Conservation (phyloP, 768 basidiomycete species). For the Daedalea quercina region DNA sequence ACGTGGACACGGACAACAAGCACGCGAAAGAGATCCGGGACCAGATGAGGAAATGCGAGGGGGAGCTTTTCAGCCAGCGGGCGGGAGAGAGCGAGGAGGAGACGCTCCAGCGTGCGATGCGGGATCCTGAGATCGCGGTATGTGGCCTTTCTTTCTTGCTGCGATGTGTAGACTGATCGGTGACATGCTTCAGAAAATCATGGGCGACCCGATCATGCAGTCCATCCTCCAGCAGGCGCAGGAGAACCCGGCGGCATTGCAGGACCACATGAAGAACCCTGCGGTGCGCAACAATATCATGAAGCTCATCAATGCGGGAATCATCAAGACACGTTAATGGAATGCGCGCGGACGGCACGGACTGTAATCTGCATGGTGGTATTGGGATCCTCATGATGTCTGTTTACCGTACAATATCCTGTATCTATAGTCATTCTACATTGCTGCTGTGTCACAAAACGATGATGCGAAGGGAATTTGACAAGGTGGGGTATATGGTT, state of each 20-base stretch:
- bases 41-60: slow-evolving; percentile 74
- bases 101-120: slow-evolving; percentile 89
- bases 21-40: slow-evolving; percentile 79
- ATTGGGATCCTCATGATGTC: not conserved
- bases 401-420: not conserved
- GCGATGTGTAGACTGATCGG: not conserved
- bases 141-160: slow-evolving; percentile 23
- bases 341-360: not conserved
- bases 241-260: slow-evolving; percentile 76
- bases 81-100: slow-evolving; percentile 87
- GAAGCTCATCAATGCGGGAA: slow-evolving; percentile 88
- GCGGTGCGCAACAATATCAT: slow-evolving; percentile 72
- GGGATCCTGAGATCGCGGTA: slow-evolving; percentile 93
- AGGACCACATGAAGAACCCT: slow-evolving; percentile 96
- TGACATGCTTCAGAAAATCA: slow-evolving; percentile 50
- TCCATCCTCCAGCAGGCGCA: slow-evolving; percentile 94
- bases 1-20: slow-evolving; percentile 75
- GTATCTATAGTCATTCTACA: slow-evolving; percentile 9
- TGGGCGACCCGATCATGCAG: slow-evolving; percentile 91
- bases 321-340: slow-evolving; percentile 77
- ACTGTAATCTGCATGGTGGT: not conserved
- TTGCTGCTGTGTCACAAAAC: not conserved
- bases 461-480: too few species aligned
- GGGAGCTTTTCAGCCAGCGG: slow-evolving; percentile 73
- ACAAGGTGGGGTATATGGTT: too few species aligned